Evolutionary conservation across 2,329 filamentous ascomycete genomes (phyloP), one percentile per base, ranked within the genome.

Genomic region (Neocatenulostroma microsporum): DNA sequence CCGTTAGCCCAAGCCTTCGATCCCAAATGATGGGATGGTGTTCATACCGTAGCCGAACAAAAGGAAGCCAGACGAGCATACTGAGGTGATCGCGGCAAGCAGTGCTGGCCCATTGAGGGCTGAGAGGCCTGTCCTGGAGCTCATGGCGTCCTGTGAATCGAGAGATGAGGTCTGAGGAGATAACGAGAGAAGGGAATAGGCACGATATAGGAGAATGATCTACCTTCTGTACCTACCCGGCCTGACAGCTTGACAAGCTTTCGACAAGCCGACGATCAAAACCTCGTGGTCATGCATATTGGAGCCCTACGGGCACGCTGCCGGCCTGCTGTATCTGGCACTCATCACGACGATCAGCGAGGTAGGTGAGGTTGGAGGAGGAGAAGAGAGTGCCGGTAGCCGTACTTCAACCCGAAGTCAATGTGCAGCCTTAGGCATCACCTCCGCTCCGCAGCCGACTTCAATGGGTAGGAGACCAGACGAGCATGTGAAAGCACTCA

Each of bases 21-120:
- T n/a, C n/a, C n/a, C n/a, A n/a, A n/a, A n/a, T n/a, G n/a, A n/a
- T n/a, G n/a, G n/a, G n/a, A n/a, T n/a, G n/a, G 23, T 24, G 23
- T 24, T 9, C 27, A 14, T n/a, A 30, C 27, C 27, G 27, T 30
- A 30, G 27, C 27, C 27, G 15, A 30, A 30, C 11, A 30, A 13
- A 8, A 30, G 15, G 27, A 30, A 30, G 14, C 27, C 27, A 9
- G 27, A 9, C 23, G 23, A 24, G 23, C 23, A 24, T 8, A n/a
- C 23, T 9, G 23, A 24, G 9, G 23, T 24, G 23, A 24, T 24
- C 9, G 23, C 23, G 9, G 23, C 23, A 8, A 24, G 9, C 23
- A 24, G 23, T n/a, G 23, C 23, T 24, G 23, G 9, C 9, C 23
- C 23, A n/a, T 24, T 24, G n/a, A 24, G 23, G 23, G 23, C 23